Conservation (phyloP, 768 basidiomycete species). For the Suillus tomentosus region DNA sequence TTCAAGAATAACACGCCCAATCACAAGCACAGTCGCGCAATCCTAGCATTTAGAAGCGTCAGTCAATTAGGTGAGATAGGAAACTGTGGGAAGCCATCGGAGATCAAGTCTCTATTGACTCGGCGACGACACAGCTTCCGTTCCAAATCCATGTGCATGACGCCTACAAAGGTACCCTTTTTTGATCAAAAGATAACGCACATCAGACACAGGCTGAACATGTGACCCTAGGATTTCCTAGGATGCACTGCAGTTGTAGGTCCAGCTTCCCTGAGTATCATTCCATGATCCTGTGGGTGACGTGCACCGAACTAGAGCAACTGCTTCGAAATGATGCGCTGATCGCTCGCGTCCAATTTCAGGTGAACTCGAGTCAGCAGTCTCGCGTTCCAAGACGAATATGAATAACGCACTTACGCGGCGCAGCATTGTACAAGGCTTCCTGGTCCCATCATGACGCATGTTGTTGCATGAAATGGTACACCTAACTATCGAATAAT, state of each 20-base stretch:
- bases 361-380: background rate
- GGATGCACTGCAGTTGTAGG: slow-evolving; percentile 6
- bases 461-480: no score
- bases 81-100: background rate
- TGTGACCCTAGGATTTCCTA: background rate
- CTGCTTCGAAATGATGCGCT: background rate
- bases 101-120: background rate
- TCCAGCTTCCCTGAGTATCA: slow-evolving; percentile 1
- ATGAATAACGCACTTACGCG: no score
- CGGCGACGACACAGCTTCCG: background rate
- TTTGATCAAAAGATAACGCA: background rate
- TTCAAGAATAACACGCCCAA: background rate
- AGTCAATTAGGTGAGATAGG: background rate
- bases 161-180: slow-evolving; percentile 1
- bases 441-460: no score
- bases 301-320: background rate
- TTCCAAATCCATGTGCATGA: background rate
- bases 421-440: no score
- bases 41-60: slow-evolving; percentile 6
- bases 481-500: no score
- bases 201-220: background rate
- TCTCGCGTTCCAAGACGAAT: background rate
- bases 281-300: background rate
- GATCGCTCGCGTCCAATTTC: background rate
- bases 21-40: background rate